These are phyloP conservation scores for Inga laurina DNA, from an alignment of 306 rosid genomes.

Conservation along the genomic window DNA sequence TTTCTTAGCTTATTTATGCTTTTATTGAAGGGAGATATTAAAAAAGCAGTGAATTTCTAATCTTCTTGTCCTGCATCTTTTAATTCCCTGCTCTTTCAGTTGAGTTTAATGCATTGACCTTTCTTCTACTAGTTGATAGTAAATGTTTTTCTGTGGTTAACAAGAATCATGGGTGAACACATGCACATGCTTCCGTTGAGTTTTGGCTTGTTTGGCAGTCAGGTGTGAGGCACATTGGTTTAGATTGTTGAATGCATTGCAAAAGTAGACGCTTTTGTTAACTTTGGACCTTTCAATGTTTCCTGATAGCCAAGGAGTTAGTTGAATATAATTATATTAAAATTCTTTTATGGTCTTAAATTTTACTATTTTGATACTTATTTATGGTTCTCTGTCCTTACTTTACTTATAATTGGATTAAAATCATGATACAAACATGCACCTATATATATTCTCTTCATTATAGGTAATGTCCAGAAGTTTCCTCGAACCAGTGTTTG, in stretches of 20 bases:
- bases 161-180: background rate
- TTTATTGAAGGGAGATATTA: background rate
- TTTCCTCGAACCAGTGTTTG: slow-evolving; percentile 75
- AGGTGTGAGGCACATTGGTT: background rate
- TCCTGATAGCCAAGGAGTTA: background rate
- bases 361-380: background rate
- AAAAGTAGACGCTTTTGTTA: background rate
- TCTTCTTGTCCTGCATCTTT: background rate
- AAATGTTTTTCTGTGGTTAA: background rate
- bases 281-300: background rate
- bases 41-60: background rate
- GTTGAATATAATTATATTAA: background rate
- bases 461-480: slow-evolving; percentile 68
- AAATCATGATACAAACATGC: background rate
- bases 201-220: background rate
- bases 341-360: background rate
- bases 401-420: background rate
- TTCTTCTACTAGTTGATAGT: background rate
- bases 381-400: background rate
- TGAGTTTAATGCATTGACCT: background rate
- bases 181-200: background rate
- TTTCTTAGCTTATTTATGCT: background rate
- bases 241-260: background rate
- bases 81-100: background rate
- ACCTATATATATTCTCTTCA: background rate